Conservation (phyloP, 306 rosid species). For the Bauhinia variegata region DNA sequence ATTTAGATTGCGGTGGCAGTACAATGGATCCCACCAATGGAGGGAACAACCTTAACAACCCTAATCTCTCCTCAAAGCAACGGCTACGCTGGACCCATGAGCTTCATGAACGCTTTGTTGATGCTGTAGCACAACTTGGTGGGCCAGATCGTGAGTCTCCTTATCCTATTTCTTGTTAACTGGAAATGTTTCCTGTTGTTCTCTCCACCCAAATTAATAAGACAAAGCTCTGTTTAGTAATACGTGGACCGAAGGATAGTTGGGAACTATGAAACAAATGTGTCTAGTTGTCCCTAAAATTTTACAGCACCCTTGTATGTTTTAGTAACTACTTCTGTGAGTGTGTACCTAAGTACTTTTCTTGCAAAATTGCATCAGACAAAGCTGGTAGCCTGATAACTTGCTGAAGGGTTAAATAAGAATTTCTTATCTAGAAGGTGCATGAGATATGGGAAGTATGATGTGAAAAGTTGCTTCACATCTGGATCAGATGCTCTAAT, state of each 20-base stretch:
- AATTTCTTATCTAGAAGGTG: background rate
- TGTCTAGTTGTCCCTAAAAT: too few species aligned
- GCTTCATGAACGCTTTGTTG: slow-evolving; percentile 92
- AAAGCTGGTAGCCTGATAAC: background rate
- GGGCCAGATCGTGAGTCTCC: slow-evolving; percentile 97
- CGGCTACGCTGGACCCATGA: slow-evolving; percentile 97
- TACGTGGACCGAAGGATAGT: too few species aligned
- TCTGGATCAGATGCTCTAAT: background rate
- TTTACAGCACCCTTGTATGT: too few species aligned
- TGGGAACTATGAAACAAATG: too few species aligned
- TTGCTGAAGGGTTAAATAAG: background rate
- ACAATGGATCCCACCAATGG: slow-evolving; percentile 75
- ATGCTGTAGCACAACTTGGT: slow-evolving; percentile 97
- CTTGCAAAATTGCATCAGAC: slow-evolving; percentile 2
- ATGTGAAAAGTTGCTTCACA: slow-evolving; percentile 16
- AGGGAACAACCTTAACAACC: slow-evolving; percentile 58
- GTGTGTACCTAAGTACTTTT: background rate
- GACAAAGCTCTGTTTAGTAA: slow-evolving; percentile 16
- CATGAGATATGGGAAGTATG: slow-evolving; percentile 5
- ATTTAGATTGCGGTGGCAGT: slow-evolving; percentile 54
- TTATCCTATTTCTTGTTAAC: slow-evolving; percentile 30
- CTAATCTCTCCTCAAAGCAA: slow-evolving; percentile 82
- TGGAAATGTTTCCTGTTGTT: slow-evolving; percentile 14
- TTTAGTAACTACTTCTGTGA: too few species aligned
- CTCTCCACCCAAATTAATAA: too few species aligned